phyloP scores from a whole-genome alignment of 1,139 yeast genomes.

The Sugiyamaella novakii region DNA sequence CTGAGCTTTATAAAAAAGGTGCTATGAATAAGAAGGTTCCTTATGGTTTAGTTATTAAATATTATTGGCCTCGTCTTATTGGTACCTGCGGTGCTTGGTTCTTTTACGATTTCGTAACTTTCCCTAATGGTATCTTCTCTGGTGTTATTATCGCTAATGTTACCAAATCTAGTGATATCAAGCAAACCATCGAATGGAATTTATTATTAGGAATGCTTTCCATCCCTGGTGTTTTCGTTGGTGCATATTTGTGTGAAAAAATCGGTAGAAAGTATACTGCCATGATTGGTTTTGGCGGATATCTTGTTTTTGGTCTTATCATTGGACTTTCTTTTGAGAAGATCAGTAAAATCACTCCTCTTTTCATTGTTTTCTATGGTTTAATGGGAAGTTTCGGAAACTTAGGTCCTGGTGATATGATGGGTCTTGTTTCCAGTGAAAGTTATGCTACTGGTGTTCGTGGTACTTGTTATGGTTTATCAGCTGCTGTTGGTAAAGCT shows the following conservation, averaged over 20 bases:
- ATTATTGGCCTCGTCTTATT: conserved; percentile 56
- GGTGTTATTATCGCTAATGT: conserved; percentile 55
- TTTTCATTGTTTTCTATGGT: conserved; percentile 62
- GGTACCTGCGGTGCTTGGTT: conserved; percentile 67
- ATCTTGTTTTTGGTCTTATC: conserved; percentile 59
- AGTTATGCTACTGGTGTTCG: conserved; percentile 73
- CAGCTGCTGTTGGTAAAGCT: conserved; percentile 57
- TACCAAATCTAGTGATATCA: conserved; percentile 47
- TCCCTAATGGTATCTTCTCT: conserved; percentile 64
- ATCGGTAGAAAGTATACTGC: conserved; percentile 62
- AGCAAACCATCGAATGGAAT: conserved; percentile 59
- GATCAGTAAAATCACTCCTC: conserved; percentile 52
- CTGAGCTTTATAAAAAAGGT: conserved; percentile 56
- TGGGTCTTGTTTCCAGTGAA: conserved; percentile 71
- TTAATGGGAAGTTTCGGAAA: conserved; percentile 63
- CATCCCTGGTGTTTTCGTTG: conserved; percentile 61
- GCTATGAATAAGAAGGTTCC: conserved; percentile 58
- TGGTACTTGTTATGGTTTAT: conserved; percentile 61
- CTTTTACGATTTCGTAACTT: conserved; percentile 64
- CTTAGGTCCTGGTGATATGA: conserved; percentile 75
- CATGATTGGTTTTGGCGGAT: conserved; percentile 60
- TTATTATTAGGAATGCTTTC: conserved; percentile 55
- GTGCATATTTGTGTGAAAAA: conserved; percentile 55
- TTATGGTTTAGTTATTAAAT: conserved; percentile 52
- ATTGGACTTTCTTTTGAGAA: conserved; percentile 58